A percentile compares a stretch with the other conserved stretches of the same genome.
Evolutionary conservation across 192 early-diverging fungal genomes (phyloP).

Genomic region (Martensiomyces pterosporus): DNA sequence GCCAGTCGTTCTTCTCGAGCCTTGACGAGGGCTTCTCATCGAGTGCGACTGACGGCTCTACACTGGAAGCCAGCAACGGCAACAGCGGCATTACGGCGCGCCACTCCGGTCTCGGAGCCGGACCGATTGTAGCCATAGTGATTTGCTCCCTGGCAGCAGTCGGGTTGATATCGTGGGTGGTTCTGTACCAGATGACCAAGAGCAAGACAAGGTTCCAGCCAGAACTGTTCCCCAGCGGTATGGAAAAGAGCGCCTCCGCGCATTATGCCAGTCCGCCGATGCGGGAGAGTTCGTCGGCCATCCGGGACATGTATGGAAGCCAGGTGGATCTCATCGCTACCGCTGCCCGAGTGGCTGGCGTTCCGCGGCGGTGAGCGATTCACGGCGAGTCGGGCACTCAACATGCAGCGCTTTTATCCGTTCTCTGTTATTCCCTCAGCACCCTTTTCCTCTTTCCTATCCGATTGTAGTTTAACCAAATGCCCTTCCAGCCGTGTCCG

Average conservation of each 20-base stretch:
- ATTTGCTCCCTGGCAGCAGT: constrained; percentile 8
- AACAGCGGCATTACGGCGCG: background rate
- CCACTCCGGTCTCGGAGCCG: background rate
- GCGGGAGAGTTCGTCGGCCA: background rate
- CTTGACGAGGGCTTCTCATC: no score
- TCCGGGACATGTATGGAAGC: background rate
- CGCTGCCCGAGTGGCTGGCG: background rate
- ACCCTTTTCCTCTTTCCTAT: no score
- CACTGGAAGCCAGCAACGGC: background rate
- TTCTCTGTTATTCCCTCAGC: no score
- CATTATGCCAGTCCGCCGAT: no score
- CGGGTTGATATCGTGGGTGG: constrained; percentile 25
- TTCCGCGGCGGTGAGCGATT: background rate
- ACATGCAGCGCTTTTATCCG: no score
- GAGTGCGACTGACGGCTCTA: constrained; percentile 4
- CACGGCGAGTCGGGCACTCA: no score
- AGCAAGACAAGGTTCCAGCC: constrained; percentile 2
- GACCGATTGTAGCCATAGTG: constrained; percentile 8
- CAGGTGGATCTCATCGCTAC: background rate
- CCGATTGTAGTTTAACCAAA: no score
- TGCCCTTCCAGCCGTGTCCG: no score
- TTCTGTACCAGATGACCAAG: constrained; percentile 13
- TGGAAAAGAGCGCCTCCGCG: no score
- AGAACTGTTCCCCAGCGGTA: no score
- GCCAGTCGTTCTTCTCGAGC: no score